Evolutionary conservation across 2,329 filamentous ascomycete species (phyloP), one percentile per base, ranked within the genome.

Genomic region (Cordyceps javanica): DNA sequence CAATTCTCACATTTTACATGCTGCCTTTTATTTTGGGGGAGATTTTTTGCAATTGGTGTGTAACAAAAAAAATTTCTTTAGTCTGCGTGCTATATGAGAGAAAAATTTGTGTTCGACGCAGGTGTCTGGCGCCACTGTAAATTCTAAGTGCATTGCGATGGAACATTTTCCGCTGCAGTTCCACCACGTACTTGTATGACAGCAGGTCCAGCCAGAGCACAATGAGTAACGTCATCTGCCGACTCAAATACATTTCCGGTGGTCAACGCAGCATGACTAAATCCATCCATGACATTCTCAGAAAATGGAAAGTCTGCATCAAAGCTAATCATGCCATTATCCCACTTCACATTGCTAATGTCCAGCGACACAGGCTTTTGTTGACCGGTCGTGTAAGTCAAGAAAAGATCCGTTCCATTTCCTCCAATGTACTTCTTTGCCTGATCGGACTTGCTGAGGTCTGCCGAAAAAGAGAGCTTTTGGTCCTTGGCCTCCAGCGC

Each of bases 401-500:
- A 56, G 53, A 61, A 60, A 19, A 55, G 45, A 5, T 54, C 38
- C 21, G 16, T 46, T 21, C 59, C 60, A 9, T 30, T 54, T 1
- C 59, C 41, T 25, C 49, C 55, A 7, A 26, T 51, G 54, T 62
- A 60, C 14, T 59, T 41, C 25, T 49, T 19, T 26, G 28, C 42
- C 19, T 61, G 58, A 1, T 23, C 44, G 1, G 60, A 34, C 8
- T 44, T 57, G 23, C 49, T 41, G 21, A 63, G 60, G 13, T 58
- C 50, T 5, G 54, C 44, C 8, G 59, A 73, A 69, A 88, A 86
- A 8, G 70, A 68, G 10, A 87, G 68, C 2, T 68, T 74, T 67
- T 80, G 78, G 62, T 82, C 71, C 55, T 69, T 65, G 2, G 80
- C 66, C 25, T 73, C 61, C 53, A 82, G 69, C 7, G 73, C 64